Base-by-base conservation (phyloP, 768 basidiomycete species). In the Ramaria sp. region DNA sequence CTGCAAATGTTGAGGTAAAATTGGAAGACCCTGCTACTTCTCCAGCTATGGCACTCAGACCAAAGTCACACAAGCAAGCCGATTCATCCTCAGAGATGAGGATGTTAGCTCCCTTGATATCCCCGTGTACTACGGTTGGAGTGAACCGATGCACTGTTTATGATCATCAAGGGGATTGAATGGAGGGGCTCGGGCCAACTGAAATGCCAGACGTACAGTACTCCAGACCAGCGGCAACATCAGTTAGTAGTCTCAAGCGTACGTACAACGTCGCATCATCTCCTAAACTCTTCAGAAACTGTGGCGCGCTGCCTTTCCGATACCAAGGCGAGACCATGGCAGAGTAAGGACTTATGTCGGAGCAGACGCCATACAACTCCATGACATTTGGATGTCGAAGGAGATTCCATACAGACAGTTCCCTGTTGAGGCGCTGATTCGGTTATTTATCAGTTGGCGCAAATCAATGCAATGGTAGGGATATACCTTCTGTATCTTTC, bases 11-110 rank as follows among this genome's bases (percentile, higher is more conserved):
- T 48, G 63, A 33, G 63, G 66, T 67, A 39, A 66, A 67, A 11
- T 68, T 63, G 6, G 63, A 58, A 9, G 47, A 48, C 15, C 3
- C 51, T 27, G 6, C 61, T 48, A 33, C 68, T 62, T 43, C 53
- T 7, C 43, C 39, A 30, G n/a, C 39, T n/a, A 68, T 64, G n/a
- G 62, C 60, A 1, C 59, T 63, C 11, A 79, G 65, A 15, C 78
- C 78, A 51, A 80, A 79, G 61, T 80, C 78, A 24, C 77, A 72
- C 5, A 80, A 67, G 55, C 75, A 78, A 13, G 78, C 78, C 30
- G 67, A 64, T 15, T 69, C 69, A 10, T 67, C 60, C 4, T 61
- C 66, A 7, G 73, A 74, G n/a, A 80, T 69, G 22, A 80, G 69
- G 47, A 80, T 75, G 56, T 80, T 79, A 24, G 12, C 69, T 72